Base-by-base conservation (phyloP, 2,329 filamentous ascomycete species). In the Monosporascus sp. region DNA sequence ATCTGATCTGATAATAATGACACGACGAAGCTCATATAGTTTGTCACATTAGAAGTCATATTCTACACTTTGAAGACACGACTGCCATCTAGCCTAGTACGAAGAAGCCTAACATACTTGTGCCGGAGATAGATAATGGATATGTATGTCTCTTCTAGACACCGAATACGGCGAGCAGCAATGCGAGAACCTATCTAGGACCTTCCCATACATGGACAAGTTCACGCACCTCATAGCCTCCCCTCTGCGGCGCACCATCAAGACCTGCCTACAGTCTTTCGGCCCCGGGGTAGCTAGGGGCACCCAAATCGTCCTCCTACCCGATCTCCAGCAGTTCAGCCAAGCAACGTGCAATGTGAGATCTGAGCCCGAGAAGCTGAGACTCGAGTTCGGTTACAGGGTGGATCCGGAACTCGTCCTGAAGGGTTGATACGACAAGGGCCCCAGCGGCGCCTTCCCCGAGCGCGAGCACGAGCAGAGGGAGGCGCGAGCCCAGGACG, bases 291-390 rank as follows among this genome's bases (percentile, higher is more conserved):
- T 82, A 49, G 60, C 72, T n/a, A 47, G 54, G 3, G 65, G 68
- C 4, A 59, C 64, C 62, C 76, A 38, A 47, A 77, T 93, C 50
- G 68, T 85, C 17, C 82, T 84, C 1, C 70, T 91, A 11, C 88
- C 89, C 0, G 81, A 86, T 54, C 71, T 90, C 7, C 90, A 95
- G 69, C 90, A 95, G 69, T 83, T 88, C 0, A 85, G 82, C 9
- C 77, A 83, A 52, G 71, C 84, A 36, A 83, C 87, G 0, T 90
- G 88, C 67, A 90, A 95, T 65, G 84, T 80, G 1, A 90, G 90
- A 2, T 83, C 79, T 45, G 65, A 76, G 2, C 68, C 74, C 3
- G 68, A 70, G 0, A 75, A 74, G 34, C 71, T 94, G 38, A 67
- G 70, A 17, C 71, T 71, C 15, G 82, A 89, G 63, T 88, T 89